These are phyloP conservation scores for Schwanniomyces etchellsii DNA, from an alignment of 1,139 yeast species.

Conservation along the genomic window DNA sequence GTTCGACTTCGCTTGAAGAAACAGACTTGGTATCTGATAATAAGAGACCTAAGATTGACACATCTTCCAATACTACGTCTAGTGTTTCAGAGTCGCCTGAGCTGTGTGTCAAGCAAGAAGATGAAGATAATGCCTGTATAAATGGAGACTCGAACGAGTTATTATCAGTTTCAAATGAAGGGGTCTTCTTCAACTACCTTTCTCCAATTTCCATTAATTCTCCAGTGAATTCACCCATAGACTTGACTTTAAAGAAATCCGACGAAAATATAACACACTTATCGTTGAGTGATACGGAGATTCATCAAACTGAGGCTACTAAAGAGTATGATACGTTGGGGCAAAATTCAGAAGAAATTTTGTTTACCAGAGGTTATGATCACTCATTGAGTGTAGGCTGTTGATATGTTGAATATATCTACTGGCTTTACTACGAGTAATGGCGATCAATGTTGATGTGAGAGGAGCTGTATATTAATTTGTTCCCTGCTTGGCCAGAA, in stretches of 20 bases:
- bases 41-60: conserved; percentile 2
- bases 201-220: conserved; percentile 43
- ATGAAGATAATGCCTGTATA: conserved; percentile 5
- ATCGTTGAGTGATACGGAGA: conserved; percentile 6
- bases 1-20: conserved; percentile 7
- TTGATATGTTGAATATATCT: conserved; percentile 72
- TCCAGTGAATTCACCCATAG: conserved; percentile 36
- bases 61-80: conserved; percentile 1
- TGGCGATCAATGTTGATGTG: conserved; percentile 1
- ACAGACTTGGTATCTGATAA: conserved; percentile 3
- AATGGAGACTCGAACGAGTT: conserved; percentile 10
- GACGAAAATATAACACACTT: conserved; percentile 12
- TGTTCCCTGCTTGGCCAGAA: conserved; percentile 10
- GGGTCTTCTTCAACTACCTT: conserved; percentile 30
- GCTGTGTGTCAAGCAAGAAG: conserved; percentile 8
- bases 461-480: conserved; percentile 19
- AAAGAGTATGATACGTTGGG: conserved; percentile 34
- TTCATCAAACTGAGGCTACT: conserved; percentile 5
- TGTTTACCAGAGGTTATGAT: conserved; percentile 19
- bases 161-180: conserved; percentile 8
- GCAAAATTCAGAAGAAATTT: conserved; percentile 51
- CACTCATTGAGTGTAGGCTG: conserved; percentile 4
- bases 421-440: conserved; percentile 98
- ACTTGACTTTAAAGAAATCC: conserved; percentile 27
- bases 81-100: conserved; percentile 3